Evolutionary conservation across 495 filamentous ascomycete species (phyloP).

Genomic region (Tuber umbilicatum): DNA sequence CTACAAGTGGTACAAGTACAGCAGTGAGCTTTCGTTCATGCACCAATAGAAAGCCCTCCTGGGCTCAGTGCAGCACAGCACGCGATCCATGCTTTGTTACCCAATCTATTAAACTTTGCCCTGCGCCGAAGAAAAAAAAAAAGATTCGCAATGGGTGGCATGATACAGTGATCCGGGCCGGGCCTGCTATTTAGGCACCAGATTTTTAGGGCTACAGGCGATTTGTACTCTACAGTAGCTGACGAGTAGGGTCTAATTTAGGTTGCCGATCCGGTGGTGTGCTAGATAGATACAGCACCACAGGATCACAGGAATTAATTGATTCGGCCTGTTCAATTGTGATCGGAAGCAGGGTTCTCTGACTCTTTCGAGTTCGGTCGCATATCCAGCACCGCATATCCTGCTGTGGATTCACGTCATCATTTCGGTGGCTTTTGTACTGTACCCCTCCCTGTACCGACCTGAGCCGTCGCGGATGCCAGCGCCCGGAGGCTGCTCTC

Average conservation of each 20-base stretch:
- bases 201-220: not conserved
- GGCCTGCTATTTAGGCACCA: not conserved
- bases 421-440: not conserved
- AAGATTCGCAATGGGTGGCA: not conserved
- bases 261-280: not conserved
- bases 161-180: not conserved
- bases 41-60: not conserved
- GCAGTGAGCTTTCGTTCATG: not conserved
- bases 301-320: not conserved
- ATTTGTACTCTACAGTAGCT: no score
- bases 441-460: not conserved
- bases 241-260: not conserved
- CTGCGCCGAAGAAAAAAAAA: not conserved
- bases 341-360: not conserved
- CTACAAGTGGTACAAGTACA: not conserved
- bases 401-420: not conserved
- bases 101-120: not conserved
- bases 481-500: not conserved
- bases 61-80: not conserved
- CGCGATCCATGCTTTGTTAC: not conserved
- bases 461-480: not conserved
- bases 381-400: not conserved
- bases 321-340: not conserved
- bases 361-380: not conserved
- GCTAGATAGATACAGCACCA: not conserved